phyloP scores from a whole-genome alignment of 2,329 filamentous ascomycete species.

The Diaporthe helianthi region DNA sequence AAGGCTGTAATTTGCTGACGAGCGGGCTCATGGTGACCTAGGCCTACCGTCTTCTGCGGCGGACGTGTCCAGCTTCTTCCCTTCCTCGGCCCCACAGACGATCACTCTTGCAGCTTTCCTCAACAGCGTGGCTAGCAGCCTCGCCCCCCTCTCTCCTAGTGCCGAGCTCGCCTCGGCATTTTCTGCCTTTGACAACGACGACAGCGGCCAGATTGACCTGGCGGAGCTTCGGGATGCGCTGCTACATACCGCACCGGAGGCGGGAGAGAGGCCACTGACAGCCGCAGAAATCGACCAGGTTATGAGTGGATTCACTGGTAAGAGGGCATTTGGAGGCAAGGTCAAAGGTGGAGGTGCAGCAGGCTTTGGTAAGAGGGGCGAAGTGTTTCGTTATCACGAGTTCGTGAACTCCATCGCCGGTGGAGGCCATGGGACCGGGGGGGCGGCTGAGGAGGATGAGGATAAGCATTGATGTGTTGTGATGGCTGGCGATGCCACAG shows the following conservation, averaged over 20 bases:
- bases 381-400: constrained; percentile 93
- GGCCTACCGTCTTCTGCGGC: constrained; percentile 76
- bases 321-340: constrained; percentile 81
- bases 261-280: constrained; percentile 69
- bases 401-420: constrained; percentile 76
- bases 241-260: constrained; percentile 80
- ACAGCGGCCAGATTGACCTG: constrained; percentile 90
- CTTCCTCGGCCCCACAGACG: constrained; percentile 69
- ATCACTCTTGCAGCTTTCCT: constrained; percentile 88
- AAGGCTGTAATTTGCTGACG: neutral
- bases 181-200: constrained; percentile 93
- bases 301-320: constrained; percentile 84
- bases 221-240: constrained; percentile 83
- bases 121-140: constrained; percentile 76
- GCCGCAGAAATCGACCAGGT: constrained; percentile 83
- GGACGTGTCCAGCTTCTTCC: constrained; percentile 84
- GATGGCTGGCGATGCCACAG: constrained; percentile 17
- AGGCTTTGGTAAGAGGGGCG: constrained; percentile 71
- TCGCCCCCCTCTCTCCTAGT: constrained; percentile 77
- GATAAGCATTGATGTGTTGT: constrained; percentile 36
- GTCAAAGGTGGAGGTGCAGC: constrained; percentile 56
- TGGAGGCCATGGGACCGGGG: constrained; percentile 53
- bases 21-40: constrained; percentile 41
- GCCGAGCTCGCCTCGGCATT: constrained; percentile 88
- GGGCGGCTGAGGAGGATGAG: constrained; percentile 35